Evolutionary conservation across 208 protist genomes (phyloP), one percentile per base, ranked within the genome.

Genomic region (Leishmania aethiopica): DNA sequence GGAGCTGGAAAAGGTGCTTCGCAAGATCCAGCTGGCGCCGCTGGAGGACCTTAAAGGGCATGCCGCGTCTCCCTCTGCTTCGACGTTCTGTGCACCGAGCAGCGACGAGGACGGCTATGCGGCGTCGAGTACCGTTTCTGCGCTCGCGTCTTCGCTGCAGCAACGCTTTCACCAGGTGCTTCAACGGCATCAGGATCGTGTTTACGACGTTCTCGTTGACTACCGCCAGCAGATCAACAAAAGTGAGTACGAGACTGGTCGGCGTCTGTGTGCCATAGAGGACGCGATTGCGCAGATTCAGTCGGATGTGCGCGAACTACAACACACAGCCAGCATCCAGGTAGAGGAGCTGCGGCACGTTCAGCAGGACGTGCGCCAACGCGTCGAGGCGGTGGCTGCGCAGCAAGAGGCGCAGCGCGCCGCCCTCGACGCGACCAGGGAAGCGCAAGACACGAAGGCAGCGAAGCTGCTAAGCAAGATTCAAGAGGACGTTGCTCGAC

Each of bases 181-280:
- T 22, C 74, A 67, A 11, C 77, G 28, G 3, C 78, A 82, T 42
- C 77, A 79, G 5, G 82, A 85, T 70, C 82, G 79, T 11, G 77
- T 85, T 6, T 85, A 75, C 45, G 82, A 85, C 42, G 82, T 85
- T 17, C 77, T 85, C 3, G 51, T 47, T 22, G 77, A 85, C 42
- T 79, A 78, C 45, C 82, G 73, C 2, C n/a, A 55, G 62, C 77
- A 81, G 75, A 79, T 85, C 47, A 77, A 85, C 37, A 82, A 59
- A 37, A 53, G 60, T 60, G 77, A 62, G 19, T 55, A 53, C 37
- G 77, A 85, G 77, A 82, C 77, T 5, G 25, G 69, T 11, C 82
- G 73, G 8, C 82, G 82, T 0, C 35, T 85, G n/a, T 47, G 79
- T n/a, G 72, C 53, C 25, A 17, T 85, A 40, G 82, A 85, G 37